Evolutionary conservation across 345 rosid genomes (phyloP), one percentile per base, ranked within the genome.

Genomic region (Hevea brasiliensis): DNA sequence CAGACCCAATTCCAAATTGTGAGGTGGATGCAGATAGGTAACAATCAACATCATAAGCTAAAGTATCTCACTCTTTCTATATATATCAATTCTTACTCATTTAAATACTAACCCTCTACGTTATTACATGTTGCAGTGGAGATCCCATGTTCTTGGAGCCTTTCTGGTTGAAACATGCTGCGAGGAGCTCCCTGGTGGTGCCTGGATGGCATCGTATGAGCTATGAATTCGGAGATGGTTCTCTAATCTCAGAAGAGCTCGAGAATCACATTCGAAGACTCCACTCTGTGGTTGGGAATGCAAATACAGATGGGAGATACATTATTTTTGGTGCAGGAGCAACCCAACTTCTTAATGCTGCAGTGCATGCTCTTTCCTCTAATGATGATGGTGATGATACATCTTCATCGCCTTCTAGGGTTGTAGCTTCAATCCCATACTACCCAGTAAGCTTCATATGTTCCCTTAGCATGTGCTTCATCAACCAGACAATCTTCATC

Each of bases 141-240:
- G 79, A 76, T 53, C 75, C 79, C 50, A 71, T 65, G 45, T 76
- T 76, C 70, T 59, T 71, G 48, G 79, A 76, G 75, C 79, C 79
- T 7, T 76, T 70, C 61, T 71, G 79, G 75, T 13, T 44, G 42
- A 44, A 56, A n/a, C 37, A 76, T 37, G 74, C 66, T 6, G 71
- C 66, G 21, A 63, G 61, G 14, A 76, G 79, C 35, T 27, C 45
- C 7, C 17, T 62, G 8, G 10, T 76, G 12, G 40, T 76, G 47
- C 61, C 79, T 6, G 79, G 65, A 44, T 70, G 75, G 75, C 79
- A 76, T 63, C 70, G 79, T 0, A 55, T 70, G 79, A 76, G 79
- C 61, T 70, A 76, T 32, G 75, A 70, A 57, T 76, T 70, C 75
- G 47, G 7, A 17, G 79, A 76, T 26, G 75, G 71, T 1, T 76